These are phyloP conservation scores for Neurospora sp. DNA, from an alignment of 495 filamentous ascomycete genomes.

Conservation along the genomic window DNA sequence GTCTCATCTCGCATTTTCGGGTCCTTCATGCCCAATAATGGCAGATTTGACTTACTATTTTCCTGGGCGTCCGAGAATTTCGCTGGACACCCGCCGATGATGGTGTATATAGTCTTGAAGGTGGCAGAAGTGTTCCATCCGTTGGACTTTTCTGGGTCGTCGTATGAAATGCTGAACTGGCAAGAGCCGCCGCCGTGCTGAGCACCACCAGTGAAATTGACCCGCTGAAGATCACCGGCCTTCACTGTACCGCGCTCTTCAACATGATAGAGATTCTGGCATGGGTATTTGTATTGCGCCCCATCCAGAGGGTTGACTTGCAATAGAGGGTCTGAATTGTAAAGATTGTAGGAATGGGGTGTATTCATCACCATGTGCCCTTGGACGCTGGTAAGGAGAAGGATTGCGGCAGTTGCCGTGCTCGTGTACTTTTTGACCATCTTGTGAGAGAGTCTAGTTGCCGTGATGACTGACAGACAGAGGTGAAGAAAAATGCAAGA, in stretches of 20 bases:
- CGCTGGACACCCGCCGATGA: conserved; percentile 53
- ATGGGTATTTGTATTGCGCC: conserved; percentile 57
- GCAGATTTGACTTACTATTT: no score
- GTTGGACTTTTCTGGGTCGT: conserved; percentile 36
- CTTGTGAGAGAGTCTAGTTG: neutral
- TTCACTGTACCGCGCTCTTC: no score
- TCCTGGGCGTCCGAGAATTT: no score
- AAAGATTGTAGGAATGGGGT: conserved; percentile 48
- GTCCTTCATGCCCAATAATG: no score
- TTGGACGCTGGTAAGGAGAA: conserved; percentile 34
- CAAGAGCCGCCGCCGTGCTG: conserved; percentile 72
- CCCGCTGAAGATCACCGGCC: conserved; percentile 34
- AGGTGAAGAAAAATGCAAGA: no score
- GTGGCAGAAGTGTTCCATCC: conserved; percentile 22
- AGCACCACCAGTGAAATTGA: conserved; percentile 45
- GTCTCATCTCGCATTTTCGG: no score
- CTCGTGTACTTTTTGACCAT: neutral
- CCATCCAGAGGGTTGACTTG: conserved; percentile 50
- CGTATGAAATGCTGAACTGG: conserved; percentile 66
- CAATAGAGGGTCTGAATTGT: conserved; percentile 15
- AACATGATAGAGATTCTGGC: no score
- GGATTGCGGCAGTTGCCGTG: conserved; percentile 8
- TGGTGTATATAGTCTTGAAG: conserved; percentile 64
- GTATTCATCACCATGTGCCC: conserved; percentile 57
- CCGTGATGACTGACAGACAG: no score